phyloP scores from a whole-genome alignment of 306 rosid genomes.

The Trifolium repens region DNA sequence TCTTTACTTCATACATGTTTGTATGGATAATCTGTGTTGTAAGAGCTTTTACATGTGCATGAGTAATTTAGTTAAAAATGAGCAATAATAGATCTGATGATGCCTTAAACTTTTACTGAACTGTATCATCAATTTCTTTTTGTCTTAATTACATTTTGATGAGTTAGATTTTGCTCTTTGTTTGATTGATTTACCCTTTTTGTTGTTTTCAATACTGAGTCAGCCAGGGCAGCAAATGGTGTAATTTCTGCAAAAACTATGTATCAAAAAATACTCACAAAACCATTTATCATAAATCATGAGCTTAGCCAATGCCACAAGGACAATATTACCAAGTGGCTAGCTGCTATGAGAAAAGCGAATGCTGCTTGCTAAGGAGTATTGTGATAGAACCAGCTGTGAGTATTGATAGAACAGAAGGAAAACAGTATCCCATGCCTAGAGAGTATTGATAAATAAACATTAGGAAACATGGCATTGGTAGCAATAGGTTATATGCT shows the following conservation, averaged over 20 bases:
- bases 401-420: not conserved
- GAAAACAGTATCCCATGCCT: not conserved
- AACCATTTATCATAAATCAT: too few relatives aligned
- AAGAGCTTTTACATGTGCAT: not conserved
- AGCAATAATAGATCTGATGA: not conserved
- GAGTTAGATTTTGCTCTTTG: not conserved
- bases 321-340: too few relatives aligned
- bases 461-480: too few relatives aligned
- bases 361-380: slow-evolving; percentile 36
- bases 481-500: too few relatives aligned
- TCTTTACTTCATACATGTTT: not conserved
- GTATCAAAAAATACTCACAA: too few relatives aligned
- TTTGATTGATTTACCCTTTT: not conserved
- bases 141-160: not conserved
- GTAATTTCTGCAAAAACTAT: too few relatives aligned
- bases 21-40: not conserved
- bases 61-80: not conserved
- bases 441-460: not conserved
- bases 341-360: slow-evolving; percentile 21
- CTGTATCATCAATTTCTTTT: not conserved
- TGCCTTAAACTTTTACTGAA: too few relatives aligned
- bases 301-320: too few relatives aligned
- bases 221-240: slow-evolving; percentile 56
- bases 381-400: not conserved
- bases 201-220: slow-evolving; percentile 77